phyloP scores from a whole-genome alignment of 129 eudicot species.

The Flaveria bidentis region DNA sequence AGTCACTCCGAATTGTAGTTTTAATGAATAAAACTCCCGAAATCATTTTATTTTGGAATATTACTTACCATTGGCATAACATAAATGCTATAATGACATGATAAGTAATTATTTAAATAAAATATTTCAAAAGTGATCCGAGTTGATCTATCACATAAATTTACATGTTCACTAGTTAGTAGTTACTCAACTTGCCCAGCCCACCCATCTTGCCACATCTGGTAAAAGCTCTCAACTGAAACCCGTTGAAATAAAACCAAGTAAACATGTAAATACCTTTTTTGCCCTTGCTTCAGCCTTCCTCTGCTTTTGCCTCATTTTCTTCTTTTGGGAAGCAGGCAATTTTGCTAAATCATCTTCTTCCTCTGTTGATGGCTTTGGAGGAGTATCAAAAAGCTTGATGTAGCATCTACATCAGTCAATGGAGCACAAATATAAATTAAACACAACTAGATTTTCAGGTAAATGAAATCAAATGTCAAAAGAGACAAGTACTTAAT shows the following conservation, averaged over 20 bases:
- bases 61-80: not conserved
- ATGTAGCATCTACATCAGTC: constrained; percentile 77
- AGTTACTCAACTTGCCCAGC: constrained; percentile 22
- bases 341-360: constrained; percentile 80
- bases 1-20: not conserved
- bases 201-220: not conserved
- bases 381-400: constrained; percentile 84
- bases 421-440: not conserved
- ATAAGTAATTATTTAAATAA: not conserved
- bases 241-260: constrained; percentile 15
- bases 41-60: not conserved
- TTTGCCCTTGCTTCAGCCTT: constrained; percentile 96
- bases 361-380: constrained; percentile 80
- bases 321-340: constrained; percentile 90
- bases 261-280: constrained; percentile 47
- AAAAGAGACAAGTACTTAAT: not conserved
- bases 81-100: not conserved
- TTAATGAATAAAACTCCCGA: constrained; percentile 5
- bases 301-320: constrained; percentile 89
- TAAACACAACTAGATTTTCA: not conserved
- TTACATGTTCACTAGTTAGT: not conserved
- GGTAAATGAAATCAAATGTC: constrained; percentile 13
- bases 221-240: constrained; percentile 15
- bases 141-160: not conserved
- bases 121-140: not conserved